Evolutionary conservation across 306 rosid species (phyloP).

Genomic region (Citrullus colocynthis): DNA sequence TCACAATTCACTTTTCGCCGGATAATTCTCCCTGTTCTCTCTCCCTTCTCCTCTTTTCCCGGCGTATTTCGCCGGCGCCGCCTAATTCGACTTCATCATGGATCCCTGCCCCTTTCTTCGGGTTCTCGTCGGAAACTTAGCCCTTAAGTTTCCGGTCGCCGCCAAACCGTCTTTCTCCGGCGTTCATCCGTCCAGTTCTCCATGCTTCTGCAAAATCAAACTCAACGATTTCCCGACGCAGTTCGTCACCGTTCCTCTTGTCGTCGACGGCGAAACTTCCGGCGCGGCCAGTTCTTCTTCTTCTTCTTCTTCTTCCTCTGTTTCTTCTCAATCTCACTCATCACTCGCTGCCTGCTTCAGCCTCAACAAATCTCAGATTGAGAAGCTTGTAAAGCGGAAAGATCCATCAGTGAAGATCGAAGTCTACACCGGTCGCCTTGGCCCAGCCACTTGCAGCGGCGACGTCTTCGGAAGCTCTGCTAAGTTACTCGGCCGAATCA

Average conservation of each 20-base stretch:
- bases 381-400: constrained; percentile 16
- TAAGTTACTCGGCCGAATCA: constrained; percentile 33
- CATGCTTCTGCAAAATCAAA: constrained; percentile 51
- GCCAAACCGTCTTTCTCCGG: constrained; percentile 40
- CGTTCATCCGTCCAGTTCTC: constrained; percentile 39
- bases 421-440: constrained; percentile 27
- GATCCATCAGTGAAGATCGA: constrained; percentile 25
- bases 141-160: constrained; percentile 35
- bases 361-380: constrained; percentile 38
- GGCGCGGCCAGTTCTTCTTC: constrained; percentile 1
- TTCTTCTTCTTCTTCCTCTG: background rate
- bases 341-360: constrained; percentile 44
- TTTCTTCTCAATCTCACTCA: constrained; percentile 18
- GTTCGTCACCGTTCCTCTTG: constrained; percentile 30
- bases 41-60: background rate
- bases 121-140: constrained; percentile 59
- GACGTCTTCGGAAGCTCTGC: constrained; percentile 10
- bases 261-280: background rate
- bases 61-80: background rate
- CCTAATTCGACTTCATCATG: constrained; percentile 15
- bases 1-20: background rate
- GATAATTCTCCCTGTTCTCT: background rate
- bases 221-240: constrained; percentile 28
- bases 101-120: constrained; percentile 77
- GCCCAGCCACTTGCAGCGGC: constrained; percentile 19